A percentile compares a stretch with the other conserved stretches of the same genome.
phyloP scores from a whole-genome alignment of 2,329 filamentous ascomycete species.

The Colletotrichum godetiae region DNA sequence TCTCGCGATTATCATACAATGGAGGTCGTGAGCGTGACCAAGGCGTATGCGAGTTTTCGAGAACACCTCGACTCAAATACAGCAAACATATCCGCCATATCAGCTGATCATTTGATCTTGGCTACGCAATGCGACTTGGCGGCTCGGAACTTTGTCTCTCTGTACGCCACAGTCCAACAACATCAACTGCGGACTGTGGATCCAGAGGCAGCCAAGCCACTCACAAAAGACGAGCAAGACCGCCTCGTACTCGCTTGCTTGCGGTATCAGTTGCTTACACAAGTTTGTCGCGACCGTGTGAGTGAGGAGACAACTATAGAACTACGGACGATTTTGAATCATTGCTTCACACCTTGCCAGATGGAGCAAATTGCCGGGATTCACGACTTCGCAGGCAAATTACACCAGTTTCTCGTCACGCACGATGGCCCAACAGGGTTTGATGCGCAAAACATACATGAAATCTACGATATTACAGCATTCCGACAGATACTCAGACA shows the following conservation, averaged over 20 bases:
- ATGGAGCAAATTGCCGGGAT: background rate
- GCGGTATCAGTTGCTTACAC: background rate
- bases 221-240: background rate
- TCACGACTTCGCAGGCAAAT: background rate
- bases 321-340: background rate
- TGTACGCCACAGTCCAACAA: background rate
- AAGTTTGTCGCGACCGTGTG: background rate
- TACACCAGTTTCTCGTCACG: background rate
- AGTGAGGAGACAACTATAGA: background rate
- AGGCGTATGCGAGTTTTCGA: background rate
- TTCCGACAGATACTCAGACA: background rate
- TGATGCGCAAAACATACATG: background rate
- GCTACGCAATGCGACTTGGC: background rate
- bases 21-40: background rate
- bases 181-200: background rate
- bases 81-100: background rate
- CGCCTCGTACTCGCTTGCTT: background rate
- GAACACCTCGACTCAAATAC: background rate
- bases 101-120: background rate
- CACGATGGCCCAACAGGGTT: background rate
- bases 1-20: background rate
- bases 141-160: background rate
- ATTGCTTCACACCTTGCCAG: background rate
- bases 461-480: background rate
- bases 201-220: background rate